Evolutionary conservation across 2,329 filamentous ascomycete species (phyloP), one percentile per base, ranked within the genome.

Genomic region (Proliferodiscus dingleyae): DNA sequence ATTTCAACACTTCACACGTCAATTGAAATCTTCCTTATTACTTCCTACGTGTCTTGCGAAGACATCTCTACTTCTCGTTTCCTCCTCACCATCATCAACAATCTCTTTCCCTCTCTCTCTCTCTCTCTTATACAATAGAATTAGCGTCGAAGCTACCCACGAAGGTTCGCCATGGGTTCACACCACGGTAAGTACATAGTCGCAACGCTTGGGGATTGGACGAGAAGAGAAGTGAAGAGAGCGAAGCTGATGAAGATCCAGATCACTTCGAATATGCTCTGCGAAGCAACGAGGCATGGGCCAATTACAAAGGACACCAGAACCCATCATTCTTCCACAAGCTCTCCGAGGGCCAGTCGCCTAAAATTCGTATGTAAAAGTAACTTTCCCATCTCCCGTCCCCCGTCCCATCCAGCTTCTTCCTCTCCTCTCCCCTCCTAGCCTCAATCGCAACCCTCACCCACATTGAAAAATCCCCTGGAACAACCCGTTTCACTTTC

Each of bases 291-390:
- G 77, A 79, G 54, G 73, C 80, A 54, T 90, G 85, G 83, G 81
- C 83, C 29, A 71, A 75, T 47, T 78, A 82, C 57, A 82, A 81
- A 54, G 67, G 74, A 40, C 72, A 80, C 52, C 73, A 81, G 58
- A 80, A 89, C 53, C 85, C 87, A 2, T 71, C 79, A 13, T 83
- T 88, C 69, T 89, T 91, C 69, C 70, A 77, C 37, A 78, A 74
- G 48, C 73, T 87, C 41, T 79, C 83, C 22, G 71, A 72, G 50
- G 83, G 84, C 52, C 87, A 91, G 65, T 67, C 75, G 2, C 81
- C 82, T 8, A 69, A 75, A 50, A 81, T 84, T 52, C 74, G 75
- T 78, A 65, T 60, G 73, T 69, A n/a, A n/a, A n/a, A n/a, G n/a
- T n/a, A n/a, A n/a, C n/a, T n/a, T n/a, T n/a, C n/a, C n/a, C n/a